A percentile compares a stretch with the other conserved stretches of the same genome.
Conservation (phyloP, 805 yeast genomes). For the Candida orba region DNA sequence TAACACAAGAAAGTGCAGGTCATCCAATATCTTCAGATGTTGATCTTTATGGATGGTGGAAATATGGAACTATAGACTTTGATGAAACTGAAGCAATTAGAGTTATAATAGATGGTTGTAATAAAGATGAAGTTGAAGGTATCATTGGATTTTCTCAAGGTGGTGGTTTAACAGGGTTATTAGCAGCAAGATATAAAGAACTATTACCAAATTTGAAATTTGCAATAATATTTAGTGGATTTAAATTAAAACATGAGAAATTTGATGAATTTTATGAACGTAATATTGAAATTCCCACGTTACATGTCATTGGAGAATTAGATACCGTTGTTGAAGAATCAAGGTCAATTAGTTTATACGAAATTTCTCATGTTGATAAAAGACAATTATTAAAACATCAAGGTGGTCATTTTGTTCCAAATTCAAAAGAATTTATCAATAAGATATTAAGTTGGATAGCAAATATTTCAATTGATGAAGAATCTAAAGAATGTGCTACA, state of each 20-base stretch:
- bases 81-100: slow-evolving; percentile 31
- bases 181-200: slow-evolving; percentile 47
- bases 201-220: slow-evolving; percentile 29
- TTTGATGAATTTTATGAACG: slow-evolving; percentile 15
- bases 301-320: slow-evolving; percentile 80
- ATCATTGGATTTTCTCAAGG: slow-evolving; percentile 91
- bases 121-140: slow-evolving; percentile 68
- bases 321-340: slow-evolving; percentile 82
- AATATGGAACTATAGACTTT: slow-evolving; percentile 28
- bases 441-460: slow-evolving; percentile 30
- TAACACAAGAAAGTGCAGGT: slow-evolving; percentile 40
- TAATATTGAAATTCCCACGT: slow-evolving; percentile 29
- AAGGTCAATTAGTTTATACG: slow-evolving; percentile 51
- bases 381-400: slow-evolving; percentile 66
- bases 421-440: slow-evolving; percentile 42
- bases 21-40: slow-evolving; percentile 18
- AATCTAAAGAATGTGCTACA: slow-evolving; percentile 1
- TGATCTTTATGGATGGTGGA: slow-evolving; percentile 66
- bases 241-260: slow-evolving; percentile 25
- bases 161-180: slow-evolving; percentile 67
- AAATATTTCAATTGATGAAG: neutral
- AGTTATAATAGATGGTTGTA: slow-evolving; percentile 35
- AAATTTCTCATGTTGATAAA: slow-evolving; percentile 35
- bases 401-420: slow-evolving; percentile 97
- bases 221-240: slow-evolving; percentile 57